Evolutionary conservation across 768 basidiomycete genomes (phyloP).

Genomic region (Mycena haematopus): DNA sequence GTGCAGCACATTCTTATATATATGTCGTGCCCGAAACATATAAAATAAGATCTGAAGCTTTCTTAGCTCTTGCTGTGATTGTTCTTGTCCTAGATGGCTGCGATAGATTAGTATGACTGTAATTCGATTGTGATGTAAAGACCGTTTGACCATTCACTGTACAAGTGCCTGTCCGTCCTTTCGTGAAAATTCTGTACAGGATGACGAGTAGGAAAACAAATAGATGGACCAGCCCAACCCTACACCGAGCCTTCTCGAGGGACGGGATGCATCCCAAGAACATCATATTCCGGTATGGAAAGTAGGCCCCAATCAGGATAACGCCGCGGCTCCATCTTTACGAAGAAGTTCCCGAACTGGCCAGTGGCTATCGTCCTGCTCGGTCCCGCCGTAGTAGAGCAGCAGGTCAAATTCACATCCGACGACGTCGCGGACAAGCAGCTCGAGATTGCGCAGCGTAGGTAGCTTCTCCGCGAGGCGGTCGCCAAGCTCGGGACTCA

Average conservation of each 20-base stretch:
- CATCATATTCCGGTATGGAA: too few relatives aligned
- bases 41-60: background rate
- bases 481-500: slow-evolving; percentile 51
- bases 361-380: too few relatives aligned
- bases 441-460: slow-evolving; percentile 41
- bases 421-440: slow-evolving; percentile 47
- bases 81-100: background rate
- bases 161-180: too few relatives aligned
- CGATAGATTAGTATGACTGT: background rate
- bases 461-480: slow-evolving; percentile 47
- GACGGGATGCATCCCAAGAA: too few relatives aligned
- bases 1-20: slow-evolving; percentile 3
- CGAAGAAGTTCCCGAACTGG: too few relatives aligned
- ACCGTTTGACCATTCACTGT: too few relatives aligned
- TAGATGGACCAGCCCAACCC: too few relatives aligned
- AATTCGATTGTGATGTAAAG: background rate
- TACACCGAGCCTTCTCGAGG: too few relatives aligned
- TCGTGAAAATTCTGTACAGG: too few relatives aligned
- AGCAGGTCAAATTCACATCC: slow-evolving; percentile 35
- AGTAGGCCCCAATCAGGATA: too few relatives aligned
- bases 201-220: too few relatives aligned
- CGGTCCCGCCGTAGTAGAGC: too few relatives aligned
- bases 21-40: slow-evolving; percentile 33
- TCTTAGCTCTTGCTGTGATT: background rate
- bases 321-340: slow-evolving; percentile 40